Conservation (phyloP, 2,329 filamentous ascomycete genomes). For the Mariannaea elegans region DNA sequence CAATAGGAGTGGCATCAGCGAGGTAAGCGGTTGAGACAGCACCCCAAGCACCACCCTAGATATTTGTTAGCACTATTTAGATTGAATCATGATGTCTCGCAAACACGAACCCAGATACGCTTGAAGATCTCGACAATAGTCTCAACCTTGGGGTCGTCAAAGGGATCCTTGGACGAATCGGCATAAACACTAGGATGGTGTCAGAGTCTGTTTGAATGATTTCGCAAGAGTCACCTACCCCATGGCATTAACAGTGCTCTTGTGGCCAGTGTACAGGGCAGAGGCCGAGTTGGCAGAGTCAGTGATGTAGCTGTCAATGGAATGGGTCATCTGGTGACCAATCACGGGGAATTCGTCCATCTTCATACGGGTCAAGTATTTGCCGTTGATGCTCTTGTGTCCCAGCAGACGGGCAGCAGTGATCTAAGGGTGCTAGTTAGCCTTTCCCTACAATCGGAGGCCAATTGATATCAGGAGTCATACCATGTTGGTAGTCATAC, state of each 20-base stretch:
- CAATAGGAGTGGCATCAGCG: conserved; percentile 84
- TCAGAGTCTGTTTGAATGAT: conserved; percentile 10
- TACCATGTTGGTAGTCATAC: conserved; percentile 78
- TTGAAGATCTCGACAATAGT: conserved; percentile 82
- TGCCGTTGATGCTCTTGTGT: conserved; percentile 85
- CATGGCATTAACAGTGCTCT: conserved; percentile 83
- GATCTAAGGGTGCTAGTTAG: conserved; percentile 52
- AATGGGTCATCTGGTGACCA: conserved; percentile 90
- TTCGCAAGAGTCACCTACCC: conserved; percentile 53
- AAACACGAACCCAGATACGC: conserved; percentile 68
- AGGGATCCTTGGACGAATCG: conserved; percentile 76
- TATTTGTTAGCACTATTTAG: conserved; percentile 19
- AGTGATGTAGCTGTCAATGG: conserved; percentile 85
- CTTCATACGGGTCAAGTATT: conserved; percentile 78
- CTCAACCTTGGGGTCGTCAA: conserved; percentile 89
- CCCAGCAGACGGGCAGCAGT: conserved; percentile 82
- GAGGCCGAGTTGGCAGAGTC: conserved; percentile 88
- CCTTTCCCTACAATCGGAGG: background rate
- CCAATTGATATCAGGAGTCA: conserved; percentile 13
- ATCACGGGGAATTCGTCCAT: conserved; percentile 87
- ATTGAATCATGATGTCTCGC: background rate
- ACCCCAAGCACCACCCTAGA: conserved; percentile 63
- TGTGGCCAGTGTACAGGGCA: conserved; percentile 84
- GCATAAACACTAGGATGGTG: conserved; percentile 66
- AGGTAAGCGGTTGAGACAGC: conserved; percentile 83